Evolutionary conservation across 1,284 basidiomycete genomes (phyloP).

Genomic region (Macrocystidia cucumis): DNA sequence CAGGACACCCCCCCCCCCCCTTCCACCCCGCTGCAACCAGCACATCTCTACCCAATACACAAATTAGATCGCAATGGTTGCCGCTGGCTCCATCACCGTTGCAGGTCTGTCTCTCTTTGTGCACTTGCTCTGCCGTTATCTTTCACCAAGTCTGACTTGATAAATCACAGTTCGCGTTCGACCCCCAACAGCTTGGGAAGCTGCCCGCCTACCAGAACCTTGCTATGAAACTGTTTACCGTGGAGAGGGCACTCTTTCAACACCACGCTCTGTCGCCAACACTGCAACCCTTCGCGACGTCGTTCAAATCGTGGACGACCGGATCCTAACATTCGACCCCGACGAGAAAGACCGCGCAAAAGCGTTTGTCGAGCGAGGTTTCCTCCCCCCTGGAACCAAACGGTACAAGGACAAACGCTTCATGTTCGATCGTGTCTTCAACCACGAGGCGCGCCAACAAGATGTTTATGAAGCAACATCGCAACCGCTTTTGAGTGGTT

Average conservation of each 20-base stretch:
- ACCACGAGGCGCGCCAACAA: conserved; percentile 70
- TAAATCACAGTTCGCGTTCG: conserved; percentile 73
- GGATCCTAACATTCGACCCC: conserved; percentile 92
- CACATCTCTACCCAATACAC: conserved; percentile 5
- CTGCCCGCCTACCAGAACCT: conserved; percentile 68
- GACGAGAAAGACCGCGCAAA: conserved; percentile 75
- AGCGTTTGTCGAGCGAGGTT: conserved; percentile 75
- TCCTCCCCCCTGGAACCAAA: conserved; percentile 77
- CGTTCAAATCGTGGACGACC: conserved; percentile 76
- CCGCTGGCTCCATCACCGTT: conserved; percentile 81
- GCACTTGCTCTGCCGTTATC: conserved; percentile 11
- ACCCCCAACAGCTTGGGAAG: conserved; percentile 81
- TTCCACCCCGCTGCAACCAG: too few relatives aligned
- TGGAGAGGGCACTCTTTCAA: conserved; percentile 76
- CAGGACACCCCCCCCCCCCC: too few relatives aligned
- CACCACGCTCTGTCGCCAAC: conserved; percentile 44
- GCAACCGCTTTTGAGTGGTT: conserved; percentile 72
- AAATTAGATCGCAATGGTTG: conserved; percentile 46
- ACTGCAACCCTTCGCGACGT: conserved; percentile 62
- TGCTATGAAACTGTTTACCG: conserved; percentile 64
- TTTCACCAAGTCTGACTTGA: conserved; percentile 10
- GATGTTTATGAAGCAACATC: conserved; percentile 85
- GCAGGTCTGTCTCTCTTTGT: conserved; percentile 52
- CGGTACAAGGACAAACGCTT: conserved; percentile 92
- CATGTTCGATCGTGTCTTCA: conserved; percentile 92